Evolutionary conservation across 805 yeast species (phyloP).

Genomic region (Metschnikowia santaceciliae): DNA sequence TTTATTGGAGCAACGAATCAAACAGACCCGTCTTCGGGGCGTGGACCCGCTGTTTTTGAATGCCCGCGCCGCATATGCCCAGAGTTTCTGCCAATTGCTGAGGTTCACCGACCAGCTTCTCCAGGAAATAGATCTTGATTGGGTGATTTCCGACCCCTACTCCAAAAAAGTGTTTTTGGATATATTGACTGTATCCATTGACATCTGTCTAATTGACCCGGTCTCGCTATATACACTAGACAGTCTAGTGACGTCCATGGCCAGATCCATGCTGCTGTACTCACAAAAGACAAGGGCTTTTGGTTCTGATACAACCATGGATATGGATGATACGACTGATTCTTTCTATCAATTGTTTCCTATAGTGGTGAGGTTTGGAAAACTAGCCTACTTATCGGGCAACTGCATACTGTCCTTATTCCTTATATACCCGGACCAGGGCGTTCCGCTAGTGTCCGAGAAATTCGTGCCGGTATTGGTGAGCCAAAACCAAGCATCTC

Average conservation of each 20-base stretch:
- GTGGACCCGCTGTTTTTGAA: neutral
- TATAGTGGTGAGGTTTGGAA: slow-evolving; percentile 1
- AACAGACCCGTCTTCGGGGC: neutral
- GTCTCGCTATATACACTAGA: neutral
- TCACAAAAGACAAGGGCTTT: no score
- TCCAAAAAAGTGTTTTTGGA: neutral
- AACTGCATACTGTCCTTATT: slow-evolving; percentile 8
- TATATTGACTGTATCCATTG: neutral
- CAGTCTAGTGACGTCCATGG: neutral
- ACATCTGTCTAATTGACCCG: slow-evolving; percentile 1
- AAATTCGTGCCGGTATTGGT: slow-evolving; percentile 7
- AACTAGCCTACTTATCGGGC: slow-evolving; percentile 9
- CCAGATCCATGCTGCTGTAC: neutral
- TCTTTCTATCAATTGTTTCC: neutral
- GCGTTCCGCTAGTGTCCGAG: slow-evolving; percentile 4
- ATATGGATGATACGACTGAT: neutral
- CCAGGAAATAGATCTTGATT: neutral
- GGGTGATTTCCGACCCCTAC: neutral
- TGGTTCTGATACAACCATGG: no score
- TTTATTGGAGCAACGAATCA: neutral
- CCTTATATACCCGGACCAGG: slow-evolving; percentile 1
- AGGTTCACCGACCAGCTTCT: neutral
- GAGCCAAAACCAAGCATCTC: slow-evolving; percentile 3
- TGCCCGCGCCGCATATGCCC: slow-evolving; percentile 4
- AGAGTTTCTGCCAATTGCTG: neutral